phyloP scores from a whole-genome alignment of 2,329 filamentous ascomycete genomes.

The Colletotrichum noveboracense region DNA sequence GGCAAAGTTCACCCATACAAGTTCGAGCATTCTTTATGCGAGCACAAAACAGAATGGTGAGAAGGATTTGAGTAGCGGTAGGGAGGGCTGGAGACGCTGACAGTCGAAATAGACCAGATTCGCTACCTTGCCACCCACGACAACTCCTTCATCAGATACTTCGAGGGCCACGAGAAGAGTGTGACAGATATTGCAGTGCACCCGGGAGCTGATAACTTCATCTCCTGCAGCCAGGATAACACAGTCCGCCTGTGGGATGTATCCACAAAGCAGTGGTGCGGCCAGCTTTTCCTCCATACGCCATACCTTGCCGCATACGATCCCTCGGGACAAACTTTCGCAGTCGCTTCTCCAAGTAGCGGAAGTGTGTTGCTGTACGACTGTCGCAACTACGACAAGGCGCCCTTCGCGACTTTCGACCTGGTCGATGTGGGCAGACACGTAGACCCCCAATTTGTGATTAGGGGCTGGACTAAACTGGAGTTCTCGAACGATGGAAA shows the following conservation, averaged over 20 bases:
- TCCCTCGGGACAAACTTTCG: constrained; percentile 90
- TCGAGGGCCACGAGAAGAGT: constrained; percentile 83
- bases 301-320: constrained; percentile 90
- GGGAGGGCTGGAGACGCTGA: background rate
- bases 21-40: constrained; percentile 90
- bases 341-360: constrained; percentile 81
- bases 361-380: constrained; percentile 90
- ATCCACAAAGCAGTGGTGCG: constrained; percentile 78
- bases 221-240: constrained; percentile 90
- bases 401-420: constrained; percentile 87
- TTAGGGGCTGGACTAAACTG: constrained; percentile 83
- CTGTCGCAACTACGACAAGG: constrained; percentile 89
- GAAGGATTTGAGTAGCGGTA: constrained; percentile 27
- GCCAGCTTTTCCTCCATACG: constrained; percentile 78
- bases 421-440: constrained; percentile 62
- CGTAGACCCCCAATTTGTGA: constrained; percentile 60
- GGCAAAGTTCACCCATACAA: constrained; percentile 91
- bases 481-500: constrained; percentile 98
- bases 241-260: constrained; percentile 93
- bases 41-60: constrained; percentile 91
- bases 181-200: constrained; percentile 87
- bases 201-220: constrained; percentile 86
- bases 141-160: constrained; percentile 96
- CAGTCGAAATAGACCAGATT: constrained; percentile 45
- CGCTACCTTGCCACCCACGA: constrained; percentile 91